phyloP scores from a whole-genome alignment of 2,329 filamentous ascomycete species.

The Alternaria triticimaculans region DNA sequence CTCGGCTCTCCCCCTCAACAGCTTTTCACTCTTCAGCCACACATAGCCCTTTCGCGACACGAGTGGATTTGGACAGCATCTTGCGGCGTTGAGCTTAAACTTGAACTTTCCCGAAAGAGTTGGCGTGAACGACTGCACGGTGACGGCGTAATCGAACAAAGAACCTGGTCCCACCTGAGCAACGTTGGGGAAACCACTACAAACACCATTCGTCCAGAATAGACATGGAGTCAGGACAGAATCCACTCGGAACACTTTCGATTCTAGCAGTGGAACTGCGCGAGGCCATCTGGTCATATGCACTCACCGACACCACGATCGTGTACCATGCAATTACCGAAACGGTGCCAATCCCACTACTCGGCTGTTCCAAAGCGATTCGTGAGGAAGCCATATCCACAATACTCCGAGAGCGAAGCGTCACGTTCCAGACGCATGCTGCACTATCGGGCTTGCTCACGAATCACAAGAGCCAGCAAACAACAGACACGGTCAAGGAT shows the following conservation, averaged over 20 bases:
- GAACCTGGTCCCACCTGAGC: neutral
- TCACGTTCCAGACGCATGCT: constrained; percentile 1
- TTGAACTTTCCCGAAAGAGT: neutral
- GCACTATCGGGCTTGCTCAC: neutral
- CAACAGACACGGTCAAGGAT: neutral
- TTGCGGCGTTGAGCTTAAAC: neutral
- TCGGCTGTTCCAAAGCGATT: constrained; percentile 1
- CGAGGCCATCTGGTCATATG: neutral
- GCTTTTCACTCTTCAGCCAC: neutral
- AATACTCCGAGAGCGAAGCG: neutral
- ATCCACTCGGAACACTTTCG: neutral
- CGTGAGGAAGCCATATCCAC: neutral
- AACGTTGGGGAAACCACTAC: neutral
- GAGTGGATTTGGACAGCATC: neutral
- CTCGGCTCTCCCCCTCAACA: neutral
- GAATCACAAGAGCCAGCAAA: neutral
- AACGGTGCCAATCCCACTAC: neutral
- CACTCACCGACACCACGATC: neutral
- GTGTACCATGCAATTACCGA: neutral
- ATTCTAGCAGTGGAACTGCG: neutral
- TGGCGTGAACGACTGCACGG: neutral
- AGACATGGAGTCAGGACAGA: neutral
- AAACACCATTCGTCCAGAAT: neutral
- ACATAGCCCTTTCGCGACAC: neutral
- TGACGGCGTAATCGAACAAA: neutral